Evolutionary conservation across 2,329 filamentous ascomycete species (phyloP).

Genomic region (Exophiala mesophila): DNA sequence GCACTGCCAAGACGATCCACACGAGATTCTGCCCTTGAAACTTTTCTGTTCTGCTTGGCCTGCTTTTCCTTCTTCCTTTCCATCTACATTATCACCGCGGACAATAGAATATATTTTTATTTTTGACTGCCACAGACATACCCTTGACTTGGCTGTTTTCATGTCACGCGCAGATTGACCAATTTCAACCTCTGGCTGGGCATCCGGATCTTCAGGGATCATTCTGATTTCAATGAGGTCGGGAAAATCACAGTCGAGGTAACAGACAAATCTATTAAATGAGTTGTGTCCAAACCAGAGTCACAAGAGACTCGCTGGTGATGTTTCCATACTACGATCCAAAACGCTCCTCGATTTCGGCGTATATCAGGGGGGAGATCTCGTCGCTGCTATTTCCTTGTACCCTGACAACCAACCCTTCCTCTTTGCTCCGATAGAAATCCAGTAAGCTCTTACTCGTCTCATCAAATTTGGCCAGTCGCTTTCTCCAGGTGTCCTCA

Average conservation of each 20-base stretch:
- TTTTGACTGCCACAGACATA: slow-evolving; percentile 22
- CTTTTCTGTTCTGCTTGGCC: neutral
- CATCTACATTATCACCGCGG: slow-evolving; percentile 18
- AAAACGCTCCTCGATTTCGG: slow-evolving; percentile 77
- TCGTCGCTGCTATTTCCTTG: slow-evolving; percentile 88
- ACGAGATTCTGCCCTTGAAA: too few species aligned
- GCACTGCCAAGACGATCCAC: too few species aligned
- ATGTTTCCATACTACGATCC: too few species aligned
- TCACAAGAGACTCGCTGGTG: neutral
- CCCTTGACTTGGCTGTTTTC: slow-evolving; percentile 25
- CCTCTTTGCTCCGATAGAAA: slow-evolving; percentile 69
- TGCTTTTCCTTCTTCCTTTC: slow-evolving; percentile 1
- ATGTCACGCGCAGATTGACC: slow-evolving; percentile 23
- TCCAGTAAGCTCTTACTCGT: slow-evolving; percentile 79
- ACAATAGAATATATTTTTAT: slow-evolving; percentile 24
- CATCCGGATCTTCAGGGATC: slow-evolving; percentile 26
- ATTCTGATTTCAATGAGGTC: slow-evolving; percentile 29
- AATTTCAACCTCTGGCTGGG: slow-evolving; percentile 27
- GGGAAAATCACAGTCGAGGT: slow-evolving; percentile 30
- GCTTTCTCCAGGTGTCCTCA: slow-evolving; percentile 75
- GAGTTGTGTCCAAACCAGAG: neutral
- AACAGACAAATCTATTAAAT: too few species aligned
- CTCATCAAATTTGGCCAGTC: slow-evolving; percentile 80
- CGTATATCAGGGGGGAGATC: slow-evolving; percentile 83
- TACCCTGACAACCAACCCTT: slow-evolving; percentile 77